Base-by-base conservation (phyloP, 352 stramenopile genomes). In the Phytophthora uliginosa region DNA sequence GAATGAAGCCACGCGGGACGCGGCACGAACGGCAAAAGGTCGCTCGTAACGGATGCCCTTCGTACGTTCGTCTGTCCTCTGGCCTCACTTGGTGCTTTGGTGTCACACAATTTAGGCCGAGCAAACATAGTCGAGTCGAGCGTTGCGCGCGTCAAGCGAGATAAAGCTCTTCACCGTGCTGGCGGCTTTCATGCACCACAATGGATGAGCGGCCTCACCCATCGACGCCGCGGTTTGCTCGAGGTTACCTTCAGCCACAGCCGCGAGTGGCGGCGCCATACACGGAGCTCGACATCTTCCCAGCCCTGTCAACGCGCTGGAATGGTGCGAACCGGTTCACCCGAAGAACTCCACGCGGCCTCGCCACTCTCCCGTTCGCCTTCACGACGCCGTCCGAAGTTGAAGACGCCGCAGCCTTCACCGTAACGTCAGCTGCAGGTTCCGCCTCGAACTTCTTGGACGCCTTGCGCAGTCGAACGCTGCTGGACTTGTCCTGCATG, bases 401-500 rank as follows among this genome's bases (percentile, higher is more conserved):
- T 42, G 66, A 67, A 45, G 17, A 12, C 34, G 22, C 10, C 8
- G 33, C 60, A 2, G 34, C 28, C 34, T 63, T 66, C 31, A 58
- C n/a, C 20, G 33, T 58, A 4, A 31, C 42, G 54, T 24, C 17
- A 22, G 31, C 52, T 18, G 59, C 45, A 56, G 40, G 52, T 5
- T 63, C 58, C 4, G 60, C 71, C 36, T 47, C 56, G 3, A 57
- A 54, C 26, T 79, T 89, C 12, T 63, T 89, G 17, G 67, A 74
- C 9, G 66, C 65, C 4, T 60, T 89, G 7, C 79, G 82, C 7
- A 74, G 66, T 18, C 78, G 66, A 36, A 85, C 82, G 17, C 66
- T 89, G 42, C 62, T 89, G 7, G 82, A 89, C 48, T 85, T 86
- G 53, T 66, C 53, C 5, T 89, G 82, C 61, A 89, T 89, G 82